Evolutionary conservation across 2,329 filamentous ascomycete genomes (phyloP), one percentile per base, ranked within the genome.

Genomic region (Monosporascus sp.): DNA sequence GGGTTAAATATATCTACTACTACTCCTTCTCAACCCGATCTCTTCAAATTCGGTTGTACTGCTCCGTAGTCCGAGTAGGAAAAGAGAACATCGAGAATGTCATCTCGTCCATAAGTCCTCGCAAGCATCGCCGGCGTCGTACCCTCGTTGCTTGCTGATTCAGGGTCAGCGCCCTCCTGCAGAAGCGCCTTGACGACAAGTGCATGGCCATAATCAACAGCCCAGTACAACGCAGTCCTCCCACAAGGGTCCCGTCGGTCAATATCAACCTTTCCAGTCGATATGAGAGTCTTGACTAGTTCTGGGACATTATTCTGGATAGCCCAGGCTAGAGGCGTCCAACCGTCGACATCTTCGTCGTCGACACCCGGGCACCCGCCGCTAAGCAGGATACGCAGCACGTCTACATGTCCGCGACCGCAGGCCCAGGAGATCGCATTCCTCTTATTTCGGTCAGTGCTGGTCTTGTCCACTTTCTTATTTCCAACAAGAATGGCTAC

Each of bases 281-380:
- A 55, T 28, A 72, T 53, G 37, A 73, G 63, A 2, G 57, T 58
- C 54, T 66, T 60, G 15, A 71, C 61, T 7, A 61, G 65, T 31
- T 58, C 51, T 0, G 67, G 64, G 11, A 57, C 44, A 24, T 59
- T 41, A n/a, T 50, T 52, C 37, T 62, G 58, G 7, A 70, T 61
- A 7, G 69, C 67, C 70, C 67, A 72, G n/a, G 63, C 53, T 18
- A 73, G 51, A 3, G 69, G 70, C 15, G 69, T 68, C 70, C 70
- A 73, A 22, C 60, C 59, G 51, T 68, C 61, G 7, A 63, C 59
- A 58, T 73, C 70, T 26, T 49, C 51, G 7, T 64, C 61, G 52
- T 73, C 67, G 24, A 64, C 61, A 4, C 65, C 67, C n/a, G 58
- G 51, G 47, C 57, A 66, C 28, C 58, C 49, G 40, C 65, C 35